These are phyloP conservation scores for Metarhizium brunneum DNA, from an alignment of 2,329 filamentous ascomycete species.

Conservation along the genomic window DNA sequence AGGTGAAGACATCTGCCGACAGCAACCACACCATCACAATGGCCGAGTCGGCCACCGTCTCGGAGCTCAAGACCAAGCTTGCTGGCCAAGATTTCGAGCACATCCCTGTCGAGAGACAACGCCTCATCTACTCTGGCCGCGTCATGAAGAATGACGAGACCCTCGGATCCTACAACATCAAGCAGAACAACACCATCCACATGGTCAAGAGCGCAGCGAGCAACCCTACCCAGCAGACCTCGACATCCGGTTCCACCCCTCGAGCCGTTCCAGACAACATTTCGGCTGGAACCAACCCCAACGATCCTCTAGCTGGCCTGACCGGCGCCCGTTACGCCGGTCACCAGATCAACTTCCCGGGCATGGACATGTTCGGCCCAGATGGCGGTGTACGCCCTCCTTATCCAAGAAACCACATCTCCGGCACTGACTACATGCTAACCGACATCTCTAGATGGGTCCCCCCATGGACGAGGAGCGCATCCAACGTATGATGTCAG, in stretches of 20 bases:
- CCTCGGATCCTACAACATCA: constrained; percentile 83
- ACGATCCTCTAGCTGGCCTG: constrained; percentile 81
- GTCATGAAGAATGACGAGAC: constrained; percentile 94
- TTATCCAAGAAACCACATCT: constrained; percentile 1
- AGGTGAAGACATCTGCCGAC: constrained; percentile 93
- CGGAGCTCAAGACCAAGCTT: constrained; percentile 84
- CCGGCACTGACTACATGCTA: constrained; percentile 12
- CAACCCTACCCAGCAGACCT: constrained; percentile 47
- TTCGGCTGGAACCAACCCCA: constrained; percentile 64
- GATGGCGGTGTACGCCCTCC: constrained; percentile 76
- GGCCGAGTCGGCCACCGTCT: constrained; percentile 63
- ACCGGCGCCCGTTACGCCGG: constrained; percentile 93
- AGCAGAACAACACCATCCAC: constrained; percentile 90
- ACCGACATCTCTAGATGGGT: constrained; percentile 59
- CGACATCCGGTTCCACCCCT: constrained; percentile 31
- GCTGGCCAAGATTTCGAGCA: constrained; percentile 74
- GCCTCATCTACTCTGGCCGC: constrained; percentile 93
- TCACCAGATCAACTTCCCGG: constrained; percentile 72
- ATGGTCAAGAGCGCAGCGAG: constrained; percentile 94
- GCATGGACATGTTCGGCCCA: constrained; percentile 80
- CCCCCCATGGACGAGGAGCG: constrained; percentile 73
- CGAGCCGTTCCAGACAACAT: constrained; percentile 60
- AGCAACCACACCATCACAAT: constrained; percentile 78
- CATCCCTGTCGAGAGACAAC: constrained; percentile 78
- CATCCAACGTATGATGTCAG: constrained; percentile 75